phyloP scores from a whole-genome alignment of 2,329 filamentous ascomycete species.

The Exophiala calicioides region DNA sequence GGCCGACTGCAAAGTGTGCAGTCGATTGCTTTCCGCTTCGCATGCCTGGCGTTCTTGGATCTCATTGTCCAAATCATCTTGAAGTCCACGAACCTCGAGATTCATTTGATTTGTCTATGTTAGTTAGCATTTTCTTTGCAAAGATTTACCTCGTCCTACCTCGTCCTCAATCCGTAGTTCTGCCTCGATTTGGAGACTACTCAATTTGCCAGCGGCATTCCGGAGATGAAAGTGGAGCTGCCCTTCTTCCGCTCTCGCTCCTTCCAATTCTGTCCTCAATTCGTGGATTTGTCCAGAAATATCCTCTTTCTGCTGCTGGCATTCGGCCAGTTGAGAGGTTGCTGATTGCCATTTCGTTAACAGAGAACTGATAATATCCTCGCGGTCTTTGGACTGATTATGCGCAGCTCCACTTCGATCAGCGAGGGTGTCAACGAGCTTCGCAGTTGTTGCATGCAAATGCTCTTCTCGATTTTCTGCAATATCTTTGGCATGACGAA shows the following conservation, averaged over 20 bases:
- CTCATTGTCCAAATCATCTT: constrained; percentile 5
- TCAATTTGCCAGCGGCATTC: neutral
- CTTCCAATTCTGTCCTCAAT: neutral
- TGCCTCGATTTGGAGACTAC: neutral
- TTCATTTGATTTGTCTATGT: constrained; percentile 2
- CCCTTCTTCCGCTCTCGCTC: neutral
- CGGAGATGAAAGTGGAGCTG: constrained; percentile 5
- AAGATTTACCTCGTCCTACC: neutral
- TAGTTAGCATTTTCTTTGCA: constrained; percentile 4
- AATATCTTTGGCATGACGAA: constrained; percentile 3
- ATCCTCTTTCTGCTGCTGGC: constrained; percentile 8
- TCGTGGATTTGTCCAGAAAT: neutral
- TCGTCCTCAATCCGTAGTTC: constrained; percentile 4
- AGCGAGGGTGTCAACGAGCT: neutral
- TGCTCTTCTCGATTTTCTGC: constrained; percentile 5
- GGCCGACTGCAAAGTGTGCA: neutral
- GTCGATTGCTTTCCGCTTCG: neutral
- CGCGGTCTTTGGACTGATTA: constrained; percentile 1
- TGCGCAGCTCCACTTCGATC: constrained; percentile 2
- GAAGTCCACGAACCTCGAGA: constrained; percentile 1
- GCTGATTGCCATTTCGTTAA: constrained; percentile 12
- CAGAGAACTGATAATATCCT: neutral
- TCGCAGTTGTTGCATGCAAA: neutral
- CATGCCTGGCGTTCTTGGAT: neutral
- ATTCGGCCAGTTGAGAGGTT: constrained; percentile 8